Percentiles rank a stretch among this genome's conserved stretches.
Evolutionary conservation across 768 basidiomycete genomes (phyloP).

Genomic region (Lyophyllum semitale): DNA sequence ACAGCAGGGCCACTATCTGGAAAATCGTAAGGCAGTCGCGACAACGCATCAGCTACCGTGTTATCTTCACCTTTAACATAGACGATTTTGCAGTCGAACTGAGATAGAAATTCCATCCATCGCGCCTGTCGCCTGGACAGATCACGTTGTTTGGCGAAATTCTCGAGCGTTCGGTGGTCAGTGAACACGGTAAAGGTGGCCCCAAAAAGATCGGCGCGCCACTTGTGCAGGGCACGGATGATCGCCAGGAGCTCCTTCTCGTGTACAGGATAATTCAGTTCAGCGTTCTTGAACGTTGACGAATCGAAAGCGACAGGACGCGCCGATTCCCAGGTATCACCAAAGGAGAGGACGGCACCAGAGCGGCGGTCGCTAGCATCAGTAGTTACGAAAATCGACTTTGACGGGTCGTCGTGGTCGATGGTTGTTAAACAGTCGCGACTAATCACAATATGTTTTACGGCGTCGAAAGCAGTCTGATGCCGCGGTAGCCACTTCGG

Average conservation of each 20-base stretch:
- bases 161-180: neutral
- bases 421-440: constrained; percentile 19
- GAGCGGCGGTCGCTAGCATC: neutral
- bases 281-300: too few relatives aligned
- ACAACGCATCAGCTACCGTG: neutral
- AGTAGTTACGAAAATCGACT: constrained; percentile 27
- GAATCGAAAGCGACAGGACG: too few relatives aligned
- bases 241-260: neutral
- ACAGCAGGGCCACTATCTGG: too few relatives aligned
- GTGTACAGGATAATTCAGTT: too few relatives aligned
- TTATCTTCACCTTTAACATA: neutral
- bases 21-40: neutral
- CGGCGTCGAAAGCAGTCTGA: constrained; percentile 24
- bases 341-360: too few relatives aligned
- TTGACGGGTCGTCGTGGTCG: constrained; percentile 12
- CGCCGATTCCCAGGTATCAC: too few relatives aligned
- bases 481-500: constrained; percentile 22
- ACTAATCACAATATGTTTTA: constrained; percentile 29
- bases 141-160: neutral
- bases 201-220: neutral
- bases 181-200: neutral
- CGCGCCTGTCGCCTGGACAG: neutral
- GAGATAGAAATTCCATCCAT: neutral
- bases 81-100: neutral
- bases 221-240: neutral